These are phyloP conservation scores for Chlorociboria aeruginascens DNA, from an alignment of 495 filamentous ascomycete species.

Conservation along the genomic window DNA sequence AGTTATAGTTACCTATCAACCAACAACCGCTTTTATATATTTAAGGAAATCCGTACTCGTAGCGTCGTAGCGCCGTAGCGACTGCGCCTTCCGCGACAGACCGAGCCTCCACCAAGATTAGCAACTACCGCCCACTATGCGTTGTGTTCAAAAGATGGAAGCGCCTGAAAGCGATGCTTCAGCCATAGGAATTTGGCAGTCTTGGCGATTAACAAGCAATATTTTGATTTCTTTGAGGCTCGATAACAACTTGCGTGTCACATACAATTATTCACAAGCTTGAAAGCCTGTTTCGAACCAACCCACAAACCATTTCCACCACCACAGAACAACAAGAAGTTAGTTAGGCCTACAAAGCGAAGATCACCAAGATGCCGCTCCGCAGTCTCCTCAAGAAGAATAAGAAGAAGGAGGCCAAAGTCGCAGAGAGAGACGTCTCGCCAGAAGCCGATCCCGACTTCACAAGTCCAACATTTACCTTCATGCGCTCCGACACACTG, in stretches of 20 bases:
- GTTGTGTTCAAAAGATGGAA: background rate
- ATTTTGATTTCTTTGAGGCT: background rate
- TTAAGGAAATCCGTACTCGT: too few relatives aligned
- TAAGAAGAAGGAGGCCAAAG: slow-evolving; percentile 16
- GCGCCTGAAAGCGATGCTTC: background rate
- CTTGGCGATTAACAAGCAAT: slow-evolving; percentile 4
- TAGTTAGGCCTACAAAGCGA: too few relatives aligned
- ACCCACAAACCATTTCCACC: too few relatives aligned
- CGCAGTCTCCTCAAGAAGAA: slow-evolving; percentile 19
- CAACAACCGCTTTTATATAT: background rate
- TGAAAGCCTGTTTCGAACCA: too few relatives aligned
- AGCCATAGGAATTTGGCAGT: slow-evolving; percentile 5
- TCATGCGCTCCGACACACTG: slow-evolving; percentile 74
- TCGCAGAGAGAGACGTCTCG: background rate
- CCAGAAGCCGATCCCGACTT: background rate
- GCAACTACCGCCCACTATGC: slow-evolving; percentile 5
- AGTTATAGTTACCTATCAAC: background rate
- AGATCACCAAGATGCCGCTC: slow-evolving; percentile 10
- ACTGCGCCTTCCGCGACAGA: slow-evolving; percentile 2
- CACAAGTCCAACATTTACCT: slow-evolving; percentile 59
- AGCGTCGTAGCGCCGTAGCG: too few relatives aligned
- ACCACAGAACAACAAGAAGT: too few relatives aligned
- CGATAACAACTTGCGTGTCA: too few relatives aligned
- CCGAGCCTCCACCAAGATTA: slow-evolving; percentile 15
- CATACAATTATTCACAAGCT: too few relatives aligned